Evolutionary conservation across 2,329 filamentous ascomycete genomes (phyloP), one percentile per base, ranked within the genome.

Genomic region (Curvularia lunata): DNA sequence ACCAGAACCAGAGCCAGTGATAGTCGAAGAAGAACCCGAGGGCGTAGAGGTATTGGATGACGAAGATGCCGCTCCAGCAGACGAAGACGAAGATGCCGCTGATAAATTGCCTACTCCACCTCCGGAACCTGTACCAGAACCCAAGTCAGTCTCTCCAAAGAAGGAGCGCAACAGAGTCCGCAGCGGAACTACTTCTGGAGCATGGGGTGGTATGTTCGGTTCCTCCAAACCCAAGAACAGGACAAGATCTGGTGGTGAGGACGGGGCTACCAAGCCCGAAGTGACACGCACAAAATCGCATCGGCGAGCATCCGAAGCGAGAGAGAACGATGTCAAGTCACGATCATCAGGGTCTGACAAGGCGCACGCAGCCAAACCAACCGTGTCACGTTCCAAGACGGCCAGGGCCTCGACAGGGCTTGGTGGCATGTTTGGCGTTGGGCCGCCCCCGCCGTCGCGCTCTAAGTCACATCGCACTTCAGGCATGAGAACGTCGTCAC

Each of bases 111-210:
- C 82, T 9, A 84, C 83, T 25, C 82, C 84, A 48, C 71, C 68
- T 7, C 80, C 81, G 9, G 83, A 84, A 52, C 58, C 65, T 9
- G 66, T 65, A 54, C 69, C 63, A 45, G 73, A 72, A 48, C 67
- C 65, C 28, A 74, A 75, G 46, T 72, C 85, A 16, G 86, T 88
- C 49, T 78, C 83, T 12, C 66, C 68, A 59, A 86, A 87, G 77
- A 96, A 90, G 73, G 91, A 96, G 62, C 89, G 92, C 13, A 80
- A 89, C 27, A 91, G 89, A 70, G 86, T 92, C 66, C 90, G 91
- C 56, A 88, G 90, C 37, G 83, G 85, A 57, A 83, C 83, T 34
- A 78, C 77, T n/a, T 82, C 43, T 12, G 56, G 75, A 21, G 94
- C 89, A 28, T 95, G 92, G 91, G 89, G 88, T 34, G 89, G 88